Conservation (phyloP, 2,329 filamentous ascomycete species). For the Allantophomopsis cytisporea region DNA sequence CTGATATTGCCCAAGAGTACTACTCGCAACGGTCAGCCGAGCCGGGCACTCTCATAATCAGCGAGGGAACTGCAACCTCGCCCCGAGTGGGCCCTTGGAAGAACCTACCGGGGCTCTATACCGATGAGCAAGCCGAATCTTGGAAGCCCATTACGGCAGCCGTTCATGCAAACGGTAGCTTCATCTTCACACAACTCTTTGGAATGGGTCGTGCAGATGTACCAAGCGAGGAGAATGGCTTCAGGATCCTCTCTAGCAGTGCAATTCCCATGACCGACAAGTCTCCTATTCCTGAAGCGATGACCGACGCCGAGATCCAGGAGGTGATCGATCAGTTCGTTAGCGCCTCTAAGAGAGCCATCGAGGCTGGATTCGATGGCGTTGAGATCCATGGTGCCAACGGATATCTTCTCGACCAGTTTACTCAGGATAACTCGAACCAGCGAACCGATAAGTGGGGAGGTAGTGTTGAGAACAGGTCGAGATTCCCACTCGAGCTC, state of each 20-base stretch:
- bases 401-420: not conserved
- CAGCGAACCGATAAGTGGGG: not conserved
- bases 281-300: slow-evolving; percentile 24
- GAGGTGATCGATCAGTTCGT: slow-evolving; percentile 7
- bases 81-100: slow-evolving; percentile 27
- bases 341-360: slow-evolving; percentile 22
- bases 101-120: slow-evolving; percentile 38
- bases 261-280: slow-evolving; percentile 23
- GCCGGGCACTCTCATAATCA: slow-evolving; percentile 24
- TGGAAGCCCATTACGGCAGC: slow-evolving; percentile 41
- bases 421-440: not conserved
- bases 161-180: slow-evolving; percentile 39
- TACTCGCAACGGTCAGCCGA: slow-evolving; percentile 31
- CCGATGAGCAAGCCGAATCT: slow-evolving; percentile 30
- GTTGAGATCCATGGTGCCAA: slow-evolving; percentile 23
- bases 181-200: slow-evolving; percentile 40
- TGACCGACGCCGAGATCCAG: slow-evolving; percentile 24
- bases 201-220: no score
- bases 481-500: not conserved
- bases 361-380: slow-evolving; percentile 36
- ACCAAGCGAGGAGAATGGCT: no score
- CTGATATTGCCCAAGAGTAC: slow-evolving; percentile 26
- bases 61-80: slow-evolving; percentile 40
- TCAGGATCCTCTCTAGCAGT: no score
- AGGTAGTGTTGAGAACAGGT: not conserved